Percentiles rank a stretch among this genome's conserved stretches.
These are phyloP conservation scores for Panellus pusillus DNA, from an alignment of 768 basidiomycete genomes.

Conservation along the genomic window DNA sequence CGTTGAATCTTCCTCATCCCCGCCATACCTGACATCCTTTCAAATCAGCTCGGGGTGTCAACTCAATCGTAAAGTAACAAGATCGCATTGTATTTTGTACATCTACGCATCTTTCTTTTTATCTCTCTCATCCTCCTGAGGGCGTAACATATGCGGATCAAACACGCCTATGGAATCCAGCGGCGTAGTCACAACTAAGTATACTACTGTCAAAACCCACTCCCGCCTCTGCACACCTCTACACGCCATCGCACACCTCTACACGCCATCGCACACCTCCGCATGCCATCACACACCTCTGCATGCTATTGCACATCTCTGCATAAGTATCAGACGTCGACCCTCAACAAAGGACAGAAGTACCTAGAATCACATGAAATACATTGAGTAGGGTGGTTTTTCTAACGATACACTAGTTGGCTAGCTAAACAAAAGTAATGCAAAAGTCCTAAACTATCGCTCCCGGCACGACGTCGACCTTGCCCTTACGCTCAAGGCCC, in stretches of 20 bases:
- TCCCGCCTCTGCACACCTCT: too few relatives aligned
- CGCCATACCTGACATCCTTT: neutral
- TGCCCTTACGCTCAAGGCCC: conserved; percentile 21
- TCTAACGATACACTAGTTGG: neutral
- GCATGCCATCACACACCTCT: too few relatives aligned
- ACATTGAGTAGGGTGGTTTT: neutral
- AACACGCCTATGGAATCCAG: conserved; percentile 14
- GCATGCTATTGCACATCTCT: too few relatives aligned
- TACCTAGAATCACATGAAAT: neutral
- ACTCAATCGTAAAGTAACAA: conserved; percentile 44
- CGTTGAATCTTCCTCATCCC: conserved; percentile 16
- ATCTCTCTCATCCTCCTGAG: neutral
- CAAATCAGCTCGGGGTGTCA: conserved; percentile 41
- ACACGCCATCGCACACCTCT: too few relatives aligned
- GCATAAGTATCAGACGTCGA: too few relatives aligned
- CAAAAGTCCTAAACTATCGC: neutral
- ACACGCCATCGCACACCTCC: too few relatives aligned
- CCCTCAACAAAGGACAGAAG: too few relatives aligned
- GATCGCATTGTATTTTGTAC: neutral
- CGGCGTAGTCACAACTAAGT: conserved; percentile 9
- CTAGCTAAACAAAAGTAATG: neutral
- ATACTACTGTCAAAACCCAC: conserved; percentile 2
- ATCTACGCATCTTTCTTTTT: neutral
- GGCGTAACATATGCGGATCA: conserved; percentile 12
- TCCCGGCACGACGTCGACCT: neutral